phyloP scores from a whole-genome alignment of 2,329 filamentous ascomycete species.

The Phaeosphaeriaceae sp. region DNA sequence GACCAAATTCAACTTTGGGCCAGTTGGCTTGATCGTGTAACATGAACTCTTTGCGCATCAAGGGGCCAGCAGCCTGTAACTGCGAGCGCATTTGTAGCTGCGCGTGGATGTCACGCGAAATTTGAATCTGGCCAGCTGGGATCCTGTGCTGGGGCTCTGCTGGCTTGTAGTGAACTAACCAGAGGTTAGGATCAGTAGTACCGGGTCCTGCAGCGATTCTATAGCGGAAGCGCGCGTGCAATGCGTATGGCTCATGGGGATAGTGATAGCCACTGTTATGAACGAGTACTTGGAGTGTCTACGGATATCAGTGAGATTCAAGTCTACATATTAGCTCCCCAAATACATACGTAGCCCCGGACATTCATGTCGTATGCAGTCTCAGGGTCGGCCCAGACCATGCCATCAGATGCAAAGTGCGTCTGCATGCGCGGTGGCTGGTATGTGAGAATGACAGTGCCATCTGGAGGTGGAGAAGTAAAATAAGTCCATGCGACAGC shows the following conservation, averaged over 20 bases:
- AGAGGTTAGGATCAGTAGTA: conserved; percentile 79
- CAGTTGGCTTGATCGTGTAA: conserved; percentile 87
- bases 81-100: conserved; percentile 67
- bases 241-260: conserved; percentile 72
- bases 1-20: conserved; percentile 81
- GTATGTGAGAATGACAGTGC: conserved; percentile 85
- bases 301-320: conserved; percentile 18
- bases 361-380: conserved; percentile 76
- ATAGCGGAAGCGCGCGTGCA: conserved; percentile 83
- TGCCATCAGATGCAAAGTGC: conserved; percentile 88
- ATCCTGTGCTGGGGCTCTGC: conserved; percentile 76
- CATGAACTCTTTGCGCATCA: conserved; percentile 92
- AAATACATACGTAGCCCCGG: conserved; percentile 65
- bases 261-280: conserved; percentile 82
- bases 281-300: conserved; percentile 89
- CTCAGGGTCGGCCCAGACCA: conserved; percentile 87
- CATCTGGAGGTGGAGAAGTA: conserved; percentile 75
- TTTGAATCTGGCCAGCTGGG: conserved; percentile 70
- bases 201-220: conserved; percentile 76
- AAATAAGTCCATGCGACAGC: conserved; percentile 95
- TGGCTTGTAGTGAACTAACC: conserved; percentile 88
- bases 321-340: neutral
- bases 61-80: conserved; percentile 74
- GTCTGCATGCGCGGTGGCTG: conserved; percentile 74
- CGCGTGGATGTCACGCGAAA: conserved; percentile 63